phyloP scores from a whole-genome alignment of 2,329 filamentous ascomycete species.

The Claviceps sp. region DNA sequence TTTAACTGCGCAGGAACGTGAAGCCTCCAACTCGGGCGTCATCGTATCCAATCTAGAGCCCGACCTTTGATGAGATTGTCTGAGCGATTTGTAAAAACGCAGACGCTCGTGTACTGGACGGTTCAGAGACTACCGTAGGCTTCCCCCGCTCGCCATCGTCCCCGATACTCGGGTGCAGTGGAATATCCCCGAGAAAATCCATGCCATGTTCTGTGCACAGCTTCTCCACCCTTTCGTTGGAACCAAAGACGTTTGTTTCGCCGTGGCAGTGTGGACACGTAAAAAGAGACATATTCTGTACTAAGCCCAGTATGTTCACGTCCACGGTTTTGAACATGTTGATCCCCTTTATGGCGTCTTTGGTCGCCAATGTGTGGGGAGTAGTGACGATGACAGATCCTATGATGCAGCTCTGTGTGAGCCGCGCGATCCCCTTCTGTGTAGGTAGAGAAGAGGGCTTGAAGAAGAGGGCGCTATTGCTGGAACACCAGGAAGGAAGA shows the following conservation, averaged over 20 bases:
- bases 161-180: slow-evolving; percentile 74
- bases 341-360: slow-evolving; percentile 83
- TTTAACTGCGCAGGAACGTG: not conserved
- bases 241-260: slow-evolving; percentile 65
- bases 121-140: slow-evolving; percentile 81
- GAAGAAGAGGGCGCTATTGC: no score
- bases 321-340: slow-evolving; percentile 84
- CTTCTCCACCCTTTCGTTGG: slow-evolving; percentile 46
- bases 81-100: slow-evolving; percentile 62
- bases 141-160: slow-evolving; percentile 77
- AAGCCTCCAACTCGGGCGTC: not conserved
- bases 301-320: slow-evolving; percentile 70
- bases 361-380: slow-evolving; percentile 82
- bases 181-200: slow-evolving; percentile 77
- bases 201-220: slow-evolving; percentile 63
- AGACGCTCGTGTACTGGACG: slow-evolving; percentile 55
- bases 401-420: slow-evolving; percentile 15
- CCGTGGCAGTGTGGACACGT: slow-evolving; percentile 64
- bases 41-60: slow-evolving; percentile 9
- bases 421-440: not conserved
- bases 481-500: not conserved
- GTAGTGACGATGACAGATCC: slow-evolving; percentile 81
- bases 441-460: not conserved
- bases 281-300: slow-evolving; percentile 87
- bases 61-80: slow-evolving; percentile 33